These are phyloP conservation scores for Beauveria pseudobassiana DNA, from an alignment of 2,329 filamentous ascomycete genomes.

Conservation along the genomic window DNA sequence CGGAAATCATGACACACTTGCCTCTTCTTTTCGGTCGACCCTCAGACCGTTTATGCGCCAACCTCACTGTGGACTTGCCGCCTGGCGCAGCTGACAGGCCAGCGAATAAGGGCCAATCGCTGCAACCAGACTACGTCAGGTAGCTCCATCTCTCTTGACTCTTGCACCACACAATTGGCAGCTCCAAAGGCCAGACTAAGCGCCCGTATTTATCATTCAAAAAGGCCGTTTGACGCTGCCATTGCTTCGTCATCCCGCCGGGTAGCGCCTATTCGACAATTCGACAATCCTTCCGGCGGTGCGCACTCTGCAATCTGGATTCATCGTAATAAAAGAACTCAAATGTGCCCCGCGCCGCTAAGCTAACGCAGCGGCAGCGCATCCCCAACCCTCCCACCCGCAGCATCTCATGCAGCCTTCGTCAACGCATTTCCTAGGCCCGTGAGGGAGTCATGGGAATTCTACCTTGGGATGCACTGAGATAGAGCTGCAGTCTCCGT, in stretches of 20 bases:
- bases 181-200: not conserved
- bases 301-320: not conserved
- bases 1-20: not conserved
- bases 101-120: not conserved
- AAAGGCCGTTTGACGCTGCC: not conserved
- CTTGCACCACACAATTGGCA: not conserved
- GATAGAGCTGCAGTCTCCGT: not conserved
- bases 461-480: not conserved
- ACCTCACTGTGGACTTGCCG: not conserved
- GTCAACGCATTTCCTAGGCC: slow-evolving; percentile 4
- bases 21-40: not conserved
- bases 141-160: slow-evolving; percentile 1
- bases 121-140: slow-evolving; percentile 4
- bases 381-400: not conserved
- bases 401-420: slow-evolving; percentile 4
- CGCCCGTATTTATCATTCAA: not conserved
- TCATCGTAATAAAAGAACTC: not conserved
- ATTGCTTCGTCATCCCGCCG: not conserved
- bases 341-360: slow-evolving; percentile 9
- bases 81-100: not conserved
- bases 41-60: not conserved
- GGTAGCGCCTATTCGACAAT: too few relatives aligned
- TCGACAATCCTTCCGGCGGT: not conserved
- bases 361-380: not conserved
- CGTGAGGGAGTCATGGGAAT: slow-evolving; percentile 3